Percentiles rank a stretch among this genome's conserved stretches.
phyloP scores from a whole-genome alignment of 2,329 filamentous ascomycete genomes.

The Fusarium marasasianum region DNA sequence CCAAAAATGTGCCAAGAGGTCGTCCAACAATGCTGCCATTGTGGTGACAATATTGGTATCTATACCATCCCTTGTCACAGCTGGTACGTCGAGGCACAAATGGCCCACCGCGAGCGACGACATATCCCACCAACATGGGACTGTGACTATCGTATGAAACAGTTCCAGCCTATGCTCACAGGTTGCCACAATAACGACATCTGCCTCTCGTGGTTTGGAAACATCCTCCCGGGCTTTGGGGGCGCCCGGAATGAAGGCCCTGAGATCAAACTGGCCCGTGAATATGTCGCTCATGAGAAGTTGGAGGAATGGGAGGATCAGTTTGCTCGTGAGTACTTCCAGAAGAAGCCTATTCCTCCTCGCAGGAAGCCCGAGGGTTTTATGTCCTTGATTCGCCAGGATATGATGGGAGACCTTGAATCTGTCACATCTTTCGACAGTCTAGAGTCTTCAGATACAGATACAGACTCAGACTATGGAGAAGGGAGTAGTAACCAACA shows the following conservation, averaged over 20 bases:
- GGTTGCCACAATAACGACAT: constrained; percentile 20
- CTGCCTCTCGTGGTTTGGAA: constrained; percentile 26
- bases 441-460: not conserved
- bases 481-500: too few species aligned
- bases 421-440: not conserved
- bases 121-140: not conserved
- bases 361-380: not conserved
- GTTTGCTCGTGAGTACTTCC: constrained; percentile 16
- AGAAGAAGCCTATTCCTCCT: not conserved
- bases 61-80: constrained; percentile 3
- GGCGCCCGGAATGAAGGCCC: not conserved
- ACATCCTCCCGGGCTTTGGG: not conserved
- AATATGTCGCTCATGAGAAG: not conserved
- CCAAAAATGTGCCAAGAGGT: constrained; percentile 15
- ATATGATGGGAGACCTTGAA: not conserved
- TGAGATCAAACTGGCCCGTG: not conserved
- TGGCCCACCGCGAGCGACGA: not conserved
- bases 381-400: not conserved
- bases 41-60: constrained; percentile 7
- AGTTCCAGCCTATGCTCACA: not conserved
- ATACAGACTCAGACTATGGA: not conserved
- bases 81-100: not conserved
- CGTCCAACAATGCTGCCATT: constrained; percentile 15
- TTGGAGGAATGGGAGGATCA: constrained; percentile 5
- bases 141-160: not conserved